These are phyloP conservation scores for Kitagawia praeruptora DNA, from an alignment of 129 eudicot genomes.

Conservation along the genomic window DNA sequence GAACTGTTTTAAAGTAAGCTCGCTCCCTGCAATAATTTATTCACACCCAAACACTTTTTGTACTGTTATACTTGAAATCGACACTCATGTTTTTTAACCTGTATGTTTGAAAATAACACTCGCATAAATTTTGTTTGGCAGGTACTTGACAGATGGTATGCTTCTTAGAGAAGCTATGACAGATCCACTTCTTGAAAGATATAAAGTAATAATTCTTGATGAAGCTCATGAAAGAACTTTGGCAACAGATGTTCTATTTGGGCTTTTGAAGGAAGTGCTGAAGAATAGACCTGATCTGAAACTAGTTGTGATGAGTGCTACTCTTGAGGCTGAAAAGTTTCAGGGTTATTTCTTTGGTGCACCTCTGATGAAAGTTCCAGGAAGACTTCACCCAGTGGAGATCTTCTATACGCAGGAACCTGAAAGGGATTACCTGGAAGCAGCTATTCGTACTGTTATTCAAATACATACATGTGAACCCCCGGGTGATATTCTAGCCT, in stretches of 20 bases:
- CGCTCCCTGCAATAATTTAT: not conserved
- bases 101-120: not conserved
- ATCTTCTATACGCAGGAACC: constrained; percentile 94
- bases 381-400: constrained; percentile 92
- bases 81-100: not conserved
- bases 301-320: constrained; percentile 97
- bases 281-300: constrained; percentile 76
- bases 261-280: not conserved
- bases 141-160: constrained; percentile 98
- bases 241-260: not conserved
- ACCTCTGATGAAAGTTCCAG: constrained; percentile 97
- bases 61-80: not conserved
- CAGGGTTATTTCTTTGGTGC: constrained; percentile 88
- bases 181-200: constrained; percentile 85
- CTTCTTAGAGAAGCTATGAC: constrained; percentile 98
- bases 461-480: constrained; percentile 85
- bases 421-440: constrained; percentile 91
- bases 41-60: not conserved
- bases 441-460: constrained; percentile 80
- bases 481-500: constrained; percentile 91
- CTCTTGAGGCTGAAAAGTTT: constrained; percentile 96
- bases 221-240: not conserved
- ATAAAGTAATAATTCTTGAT: constrained; percentile 22
- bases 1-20: constrained; percentile 69
- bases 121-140: constrained; percentile 14